Evolutionary conservation across 2,329 filamentous ascomycete species (phyloP), one percentile per base, ranked within the genome.

Genomic region (Cadophora gregata): DNA sequence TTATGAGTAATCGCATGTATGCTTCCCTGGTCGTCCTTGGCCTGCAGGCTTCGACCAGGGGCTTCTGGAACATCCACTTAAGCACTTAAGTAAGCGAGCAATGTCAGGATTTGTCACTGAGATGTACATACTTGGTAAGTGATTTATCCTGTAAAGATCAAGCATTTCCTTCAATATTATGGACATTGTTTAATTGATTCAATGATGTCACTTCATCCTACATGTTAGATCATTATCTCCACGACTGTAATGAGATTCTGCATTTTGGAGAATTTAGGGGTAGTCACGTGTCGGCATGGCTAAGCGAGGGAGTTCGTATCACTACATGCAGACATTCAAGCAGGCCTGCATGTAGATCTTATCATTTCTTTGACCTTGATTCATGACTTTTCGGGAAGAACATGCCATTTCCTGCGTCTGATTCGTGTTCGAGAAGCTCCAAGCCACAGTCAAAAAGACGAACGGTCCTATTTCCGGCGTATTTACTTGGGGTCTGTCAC

Each of bases 71-170:
- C 21, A 24, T 29, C 33, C 36, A 42, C 56, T 56, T 36, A 4
- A 56, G 31, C 10, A 56, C 19, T 56, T 56, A 56, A 56, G 53
- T 56, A 59, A 59, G 56, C 38, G 38, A 59, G 36, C 21, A 27
- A 59, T 59, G 56, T 38, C 56, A 59, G 56, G 56, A 59, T 59
- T 59, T 59, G 56, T 59, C 56, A 59, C 24, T 42, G 33, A 45
- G n/a, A 36, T 24, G 53, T 24, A 25, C 53, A 12, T 12, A 56
- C 36, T 59, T 59, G 56, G 56, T 27, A 59, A 45, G 25, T 59
- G 25, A 25, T 45, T 10, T n/a, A 45, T 59, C 53, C 53, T 56
- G 19, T 56, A 56, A 24, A 56, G 4, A 14, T 36, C 29, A 14
- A 36, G 29, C 6, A 8, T 21, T 36, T 1, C 1, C n/a, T 45